Evolutionary conservation across 2,329 filamentous ascomycete genomes (phyloP).

Genomic region (Rhexocercosporidium sp.): DNA sequence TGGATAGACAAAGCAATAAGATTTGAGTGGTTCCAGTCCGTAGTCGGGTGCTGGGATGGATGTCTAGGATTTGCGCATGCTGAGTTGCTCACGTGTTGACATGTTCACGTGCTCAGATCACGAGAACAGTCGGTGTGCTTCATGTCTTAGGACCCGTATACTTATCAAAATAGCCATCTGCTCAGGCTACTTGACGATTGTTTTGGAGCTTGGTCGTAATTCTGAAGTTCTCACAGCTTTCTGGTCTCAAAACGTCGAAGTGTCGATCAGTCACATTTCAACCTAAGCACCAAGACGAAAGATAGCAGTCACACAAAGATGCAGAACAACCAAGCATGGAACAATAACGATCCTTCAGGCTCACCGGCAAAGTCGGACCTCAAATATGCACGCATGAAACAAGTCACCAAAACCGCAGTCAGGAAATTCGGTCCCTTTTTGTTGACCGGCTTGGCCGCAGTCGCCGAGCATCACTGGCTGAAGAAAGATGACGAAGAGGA

Average conservation of each 20-base stretch:
- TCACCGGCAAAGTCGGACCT: background rate
- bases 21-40: background rate
- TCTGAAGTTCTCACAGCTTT: too few species aligned
- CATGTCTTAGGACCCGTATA: background rate
- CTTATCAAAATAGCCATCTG: background rate
- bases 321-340: background rate
- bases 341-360: too few species aligned
- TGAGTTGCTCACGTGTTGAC: background rate
- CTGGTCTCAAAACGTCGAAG: background rate
- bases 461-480: slow-evolving; percentile 27
- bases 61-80: background rate
- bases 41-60: background rate
- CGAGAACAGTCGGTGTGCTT: background rate
- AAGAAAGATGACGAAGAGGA: slow-evolving; percentile 20
- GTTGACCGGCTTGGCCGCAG: slow-evolving; percentile 25
- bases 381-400: background rate
- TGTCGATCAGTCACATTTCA: background rate
- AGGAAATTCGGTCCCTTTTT: slow-evolving; percentile 31
- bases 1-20: background rate
- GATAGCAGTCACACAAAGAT: background rate
- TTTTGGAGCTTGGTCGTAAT: too few species aligned
- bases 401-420: slow-evolving; percentile 5
- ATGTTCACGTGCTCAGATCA: background rate
- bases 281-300: background rate
- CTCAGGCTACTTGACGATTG: background rate